phyloP scores from a whole-genome alignment of 2,329 filamentous ascomycete genomes.

The Endothia cerciana region DNA sequence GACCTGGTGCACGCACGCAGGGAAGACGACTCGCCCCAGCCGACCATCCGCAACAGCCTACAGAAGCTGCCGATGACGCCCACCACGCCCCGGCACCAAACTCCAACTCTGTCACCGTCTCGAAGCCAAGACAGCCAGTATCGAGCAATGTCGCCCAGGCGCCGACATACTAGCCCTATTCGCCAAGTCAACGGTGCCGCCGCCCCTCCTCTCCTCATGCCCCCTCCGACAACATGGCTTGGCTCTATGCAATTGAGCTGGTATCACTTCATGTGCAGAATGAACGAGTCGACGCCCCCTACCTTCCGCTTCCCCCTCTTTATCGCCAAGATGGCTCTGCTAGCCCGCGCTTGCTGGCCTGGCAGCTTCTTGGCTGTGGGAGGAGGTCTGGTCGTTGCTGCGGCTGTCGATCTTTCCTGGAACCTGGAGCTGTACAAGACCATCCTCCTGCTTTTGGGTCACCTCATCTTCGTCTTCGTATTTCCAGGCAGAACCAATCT shows the following conservation, averaged over 20 bases:
- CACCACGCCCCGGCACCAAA: slow-evolving; percentile 36
- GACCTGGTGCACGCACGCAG: slow-evolving; percentile 34
- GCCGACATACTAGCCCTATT: slow-evolving; percentile 23
- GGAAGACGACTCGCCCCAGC: slow-evolving; percentile 35
- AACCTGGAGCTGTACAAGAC: slow-evolving; percentile 21
- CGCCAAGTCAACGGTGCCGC: slow-evolving; percentile 23
- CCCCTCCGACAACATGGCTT: slow-evolving; percentile 48
- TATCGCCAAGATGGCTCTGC: slow-evolving; percentile 66
- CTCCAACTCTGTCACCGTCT: slow-evolving; percentile 45
- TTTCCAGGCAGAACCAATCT: slow-evolving; percentile 17
- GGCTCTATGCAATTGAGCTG: slow-evolving; percentile 37
- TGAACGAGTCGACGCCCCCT: slow-evolving; percentile 20
- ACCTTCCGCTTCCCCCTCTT: slow-evolving; percentile 65
- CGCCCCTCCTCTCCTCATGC: slow-evolving; percentile 52
- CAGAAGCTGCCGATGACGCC: slow-evolving; percentile 38
- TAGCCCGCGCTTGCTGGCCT: slow-evolving; percentile 73
- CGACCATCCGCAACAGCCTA: slow-evolving; percentile 36
- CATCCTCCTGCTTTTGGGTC: slow-evolving; percentile 17
- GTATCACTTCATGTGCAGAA: slow-evolving; percentile 12
- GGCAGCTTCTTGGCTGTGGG: slow-evolving; percentile 67
- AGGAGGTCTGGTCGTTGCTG: slow-evolving; percentile 70
- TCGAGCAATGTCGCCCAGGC: slow-evolving; percentile 30
- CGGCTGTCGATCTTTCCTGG: slow-evolving; percentile 63
- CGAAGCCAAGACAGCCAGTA: slow-evolving; percentile 43
- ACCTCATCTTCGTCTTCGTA: slow-evolving; percentile 15